These are phyloP conservation scores for Pyrus communis DNA, from an alignment of 306 rosid species.

Conservation along the genomic window DNA sequence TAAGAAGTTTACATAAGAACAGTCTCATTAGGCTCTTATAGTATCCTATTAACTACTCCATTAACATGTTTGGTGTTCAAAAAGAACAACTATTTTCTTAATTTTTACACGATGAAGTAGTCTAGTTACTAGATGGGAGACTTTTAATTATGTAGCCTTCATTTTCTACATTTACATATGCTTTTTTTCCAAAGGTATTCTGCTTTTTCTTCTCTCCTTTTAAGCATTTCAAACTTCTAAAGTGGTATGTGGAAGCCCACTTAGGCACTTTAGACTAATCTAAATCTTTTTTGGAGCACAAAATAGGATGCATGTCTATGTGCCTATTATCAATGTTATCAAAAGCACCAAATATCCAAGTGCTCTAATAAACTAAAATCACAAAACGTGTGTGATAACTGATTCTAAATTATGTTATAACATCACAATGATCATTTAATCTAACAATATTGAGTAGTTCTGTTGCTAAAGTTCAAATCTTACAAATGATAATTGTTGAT, in stretches of 20 bases:
- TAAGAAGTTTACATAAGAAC: not conserved
- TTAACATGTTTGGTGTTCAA: not conserved
- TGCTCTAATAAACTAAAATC: not conserved
- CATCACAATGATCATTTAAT: not conserved
- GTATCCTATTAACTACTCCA: not conserved
- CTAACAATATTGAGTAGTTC: not conserved
- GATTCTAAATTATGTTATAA: too few relatives aligned
- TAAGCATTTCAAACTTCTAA: not conserved
- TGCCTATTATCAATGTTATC: not conserved
- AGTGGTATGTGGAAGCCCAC: not conserved
- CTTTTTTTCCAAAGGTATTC: not conserved
- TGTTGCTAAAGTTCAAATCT: too few relatives aligned
- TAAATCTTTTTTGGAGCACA: not conserved
- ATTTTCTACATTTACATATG: not conserved
- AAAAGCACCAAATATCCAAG: not conserved
- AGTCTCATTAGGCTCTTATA: not conserved
- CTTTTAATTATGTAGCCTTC: constrained; percentile 2
- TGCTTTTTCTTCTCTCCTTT: not conserved
- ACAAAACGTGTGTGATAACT: not conserved
- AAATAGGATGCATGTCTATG: not conserved
- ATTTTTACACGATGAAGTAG: not conserved
- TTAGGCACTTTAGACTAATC: not conserved
- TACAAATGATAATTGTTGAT: too few relatives aligned
- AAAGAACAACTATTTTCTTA: not conserved
- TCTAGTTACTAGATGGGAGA: not conserved